Evolutionary conservation across 495 filamentous ascomycete genomes (phyloP), one percentile per base, ranked within the genome.

Genomic region (Schizothecium vesticola): DNA sequence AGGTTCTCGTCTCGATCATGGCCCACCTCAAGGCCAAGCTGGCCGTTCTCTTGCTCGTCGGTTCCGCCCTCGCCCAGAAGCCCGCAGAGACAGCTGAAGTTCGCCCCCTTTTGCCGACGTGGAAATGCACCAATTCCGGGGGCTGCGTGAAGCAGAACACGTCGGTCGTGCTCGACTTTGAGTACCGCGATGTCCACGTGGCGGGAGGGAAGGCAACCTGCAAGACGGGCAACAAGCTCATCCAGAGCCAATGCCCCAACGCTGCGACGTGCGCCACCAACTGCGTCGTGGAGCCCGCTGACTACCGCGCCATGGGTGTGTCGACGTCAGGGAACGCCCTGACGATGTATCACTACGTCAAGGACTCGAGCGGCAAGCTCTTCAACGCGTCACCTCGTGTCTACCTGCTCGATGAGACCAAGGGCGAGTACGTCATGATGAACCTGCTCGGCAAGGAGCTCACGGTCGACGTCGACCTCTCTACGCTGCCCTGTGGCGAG

Each of bases 401-500:
- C 22, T 91, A 89, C 71, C 79, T 90, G 23, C 78, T 90, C 71
- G 82, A 80, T 22, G 77, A 79, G 56, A 78, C n/a, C 63, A 58
- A 83, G 3, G 80, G 72, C 6, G 72, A 73, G 26, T 92, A 92
- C 75, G 78, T 89, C 74, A 81, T 85, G 60, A 82, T 91, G 74
- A 77, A 86, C 67, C 79, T 90, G 3, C 76, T 87, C 67, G 85
- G 86, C 72, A 78, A 84, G 71, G 90, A 92, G 78, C 82, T 92
- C 69, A 86, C 85, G 8, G 90, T 92, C 67, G 87, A 89, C 66
- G 88, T 91, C 0, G 90, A 92, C 67, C 80, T 87, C 21, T 88
- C 85, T n/a, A 81, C 86, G 43, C 78, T 91, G 25, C 86, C 88
- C 2, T 92, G 90, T 70, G 90, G 90, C 36, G 84, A 88, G 69